Base-by-base conservation (phyloP, 306 rosid species). In the Vigna unguiculata region DNA sequence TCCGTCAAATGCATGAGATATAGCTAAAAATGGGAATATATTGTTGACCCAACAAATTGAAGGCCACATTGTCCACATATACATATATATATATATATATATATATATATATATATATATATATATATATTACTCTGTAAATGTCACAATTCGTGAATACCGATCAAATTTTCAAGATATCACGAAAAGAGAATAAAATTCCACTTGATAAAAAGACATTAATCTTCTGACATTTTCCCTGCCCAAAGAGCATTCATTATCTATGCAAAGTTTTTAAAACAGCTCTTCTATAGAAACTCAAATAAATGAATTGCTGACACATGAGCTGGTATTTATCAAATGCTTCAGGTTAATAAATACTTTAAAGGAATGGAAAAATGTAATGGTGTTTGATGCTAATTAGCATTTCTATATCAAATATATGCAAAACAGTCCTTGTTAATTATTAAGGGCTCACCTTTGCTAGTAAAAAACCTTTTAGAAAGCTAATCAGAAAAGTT, bases 391-490 rank as follows among this genome's bases (percentile, higher is more conserved):
- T 15, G 36, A 66, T 12, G 51, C 7, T 59, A 67, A 72, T 41
- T 45, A 64, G 40, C 30, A 66, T 16, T 54, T 66, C 61, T 67
- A 62, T 28, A 16, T 61, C 34, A 72, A 72, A 72, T 38, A 64
- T 74, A 53, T 41, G 46, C 11, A 68, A 77, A 68, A 49, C 11
- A 25, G 6, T 40, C 20, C 40, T 1, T 32, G 2, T 72, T 74
- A 40, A 41, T 58, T 59, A 14, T 54, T 20, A 68, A 9, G 38
- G 8, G 38, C 47, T 68, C 12, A 54, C 28, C 69, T 40, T 53
- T 59, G 36, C 51, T 83, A 70, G 77, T 58, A 69, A 60, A 68
- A 71, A 53, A 58, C 55, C 59, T 75, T 3, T 70, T 40, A 43
- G 72, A 61, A 40, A 52, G 24, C 66, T 25, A 14, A 46, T 13